Conservation (phyloP, 192 early-diverging fungal genomes). For the Backusella luteola region DNA sequence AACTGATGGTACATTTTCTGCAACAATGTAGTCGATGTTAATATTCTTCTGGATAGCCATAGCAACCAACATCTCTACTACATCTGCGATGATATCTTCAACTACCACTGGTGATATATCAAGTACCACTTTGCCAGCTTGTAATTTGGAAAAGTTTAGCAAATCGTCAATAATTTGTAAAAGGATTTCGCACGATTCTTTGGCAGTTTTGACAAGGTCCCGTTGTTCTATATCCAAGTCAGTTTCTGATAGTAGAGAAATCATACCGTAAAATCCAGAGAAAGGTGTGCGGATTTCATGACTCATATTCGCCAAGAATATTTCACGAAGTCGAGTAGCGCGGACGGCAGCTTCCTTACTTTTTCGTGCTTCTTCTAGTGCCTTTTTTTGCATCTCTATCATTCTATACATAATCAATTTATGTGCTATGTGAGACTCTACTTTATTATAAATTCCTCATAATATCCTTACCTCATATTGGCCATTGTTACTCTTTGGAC, state of each 20-base stretch:
- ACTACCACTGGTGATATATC: conserved; percentile 42
- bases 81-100: conserved; percentile 47
- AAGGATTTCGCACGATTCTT: conserved; percentile 49
- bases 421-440: background rate
- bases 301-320: conserved; percentile 38
- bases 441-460: background rate
- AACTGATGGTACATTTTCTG: conserved; percentile 53
- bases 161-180: conserved; percentile 52
- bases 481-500: conserved; percentile 37
- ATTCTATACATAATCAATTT: conserved; percentile 17
- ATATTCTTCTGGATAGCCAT: conserved; percentile 64
- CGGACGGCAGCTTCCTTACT: conserved; percentile 34
- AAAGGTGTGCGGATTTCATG: conserved; percentile 44
- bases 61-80: conserved; percentile 57
- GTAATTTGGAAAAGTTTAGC: conserved; percentile 47
- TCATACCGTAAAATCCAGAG: conserved; percentile 52
- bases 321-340: conserved; percentile 33
- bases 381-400: conserved; percentile 37
- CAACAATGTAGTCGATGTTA: conserved; percentile 51
- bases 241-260: conserved; percentile 44
- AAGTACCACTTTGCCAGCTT: conserved; percentile 47
- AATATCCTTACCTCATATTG: conserved; percentile 23
- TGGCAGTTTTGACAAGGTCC: conserved; percentile 50
- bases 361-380: conserved; percentile 32
- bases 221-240: conserved; percentile 43